Percentiles rank a stretch among this genome's conserved stretches.
These are phyloP conservation scores for Solanum sejunctum DNA, from an alignment of 257 asterid species.

Conservation along the genomic window DNA sequence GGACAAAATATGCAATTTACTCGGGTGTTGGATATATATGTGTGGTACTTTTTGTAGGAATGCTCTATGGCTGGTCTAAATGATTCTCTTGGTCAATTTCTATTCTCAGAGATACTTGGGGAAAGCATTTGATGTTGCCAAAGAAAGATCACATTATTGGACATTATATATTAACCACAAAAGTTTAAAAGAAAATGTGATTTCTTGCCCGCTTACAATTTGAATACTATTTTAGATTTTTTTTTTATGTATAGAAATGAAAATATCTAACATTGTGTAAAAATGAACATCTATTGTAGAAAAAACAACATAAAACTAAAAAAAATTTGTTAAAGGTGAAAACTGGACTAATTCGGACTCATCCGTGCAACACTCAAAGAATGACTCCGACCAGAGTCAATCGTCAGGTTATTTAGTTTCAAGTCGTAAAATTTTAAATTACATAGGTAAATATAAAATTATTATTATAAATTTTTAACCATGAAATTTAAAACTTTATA, in stretches of 20 bases:
- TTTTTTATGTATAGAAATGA: too few relatives aligned
- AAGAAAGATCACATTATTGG: not conserved
- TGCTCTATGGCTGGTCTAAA: not conserved
- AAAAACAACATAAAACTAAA: too few relatives aligned
- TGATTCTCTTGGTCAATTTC: not conserved
- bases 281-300: too few relatives aligned
- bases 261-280: too few relatives aligned
- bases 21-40: not conserved
- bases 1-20: not conserved
- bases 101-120: not conserved
- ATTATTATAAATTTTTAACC: not conserved
- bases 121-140: not conserved
- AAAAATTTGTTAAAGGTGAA: not conserved
- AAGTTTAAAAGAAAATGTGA: not conserved
- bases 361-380: not conserved
- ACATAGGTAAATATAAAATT: not conserved
- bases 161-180: not conserved
- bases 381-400: not conserved
- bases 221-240: too few relatives aligned
- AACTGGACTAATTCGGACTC: not conserved
- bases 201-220: too few relatives aligned
- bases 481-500: not conserved
- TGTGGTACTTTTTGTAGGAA: not conserved
- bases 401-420: not conserved
- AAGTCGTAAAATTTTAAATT: not conserved